A percentile compares a stretch with the other conserved stretches of the same genome.
Evolutionary conservation across 371 early-diverging fungal genomes (phyloP).

Genomic region (Circinella umbellata): DNA sequence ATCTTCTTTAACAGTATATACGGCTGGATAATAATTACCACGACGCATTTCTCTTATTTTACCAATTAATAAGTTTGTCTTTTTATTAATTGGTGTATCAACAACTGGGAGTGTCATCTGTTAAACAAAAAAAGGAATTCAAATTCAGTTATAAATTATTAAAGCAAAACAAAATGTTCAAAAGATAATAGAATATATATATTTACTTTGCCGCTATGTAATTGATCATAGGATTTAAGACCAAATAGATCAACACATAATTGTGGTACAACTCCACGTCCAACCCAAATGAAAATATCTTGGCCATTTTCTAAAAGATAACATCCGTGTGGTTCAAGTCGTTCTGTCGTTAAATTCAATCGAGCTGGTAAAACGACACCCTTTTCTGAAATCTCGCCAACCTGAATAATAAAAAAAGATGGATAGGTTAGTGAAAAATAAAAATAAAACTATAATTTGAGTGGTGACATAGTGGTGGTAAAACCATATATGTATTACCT

Average conservation of each 20-base stretch:
- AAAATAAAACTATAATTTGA: no score
- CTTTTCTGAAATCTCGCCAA: slow-evolving; percentile 59
- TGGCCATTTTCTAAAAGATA: slow-evolving; percentile 85
- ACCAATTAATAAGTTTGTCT: slow-evolving; percentile 59
- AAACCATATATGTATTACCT: slow-evolving; percentile 34
- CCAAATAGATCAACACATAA: slow-evolving; percentile 74
- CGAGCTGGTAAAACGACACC: slow-evolving; percentile 74
- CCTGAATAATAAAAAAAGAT: slow-evolving; percentile 23
- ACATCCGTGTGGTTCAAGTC: slow-evolving; percentile 81
- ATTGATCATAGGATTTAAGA: slow-evolving; percentile 59
- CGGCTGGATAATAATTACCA: slow-evolving; percentile 64
- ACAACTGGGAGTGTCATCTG: slow-evolving; percentile 52
- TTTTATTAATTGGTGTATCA: slow-evolving; percentile 62
- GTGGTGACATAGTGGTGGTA: no score
- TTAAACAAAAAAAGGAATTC: no score
- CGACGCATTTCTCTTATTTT: slow-evolving; percentile 64
- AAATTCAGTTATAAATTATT: no score
- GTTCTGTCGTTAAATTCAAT: slow-evolving; percentile 84
- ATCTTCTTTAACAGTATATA: slow-evolving; percentile 90
- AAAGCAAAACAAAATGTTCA: no score
- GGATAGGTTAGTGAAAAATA: no score
- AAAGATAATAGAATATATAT: no score
- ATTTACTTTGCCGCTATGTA: slow-evolving; percentile 65
- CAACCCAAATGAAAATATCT: slow-evolving; percentile 89
- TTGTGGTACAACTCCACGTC: slow-evolving; percentile 77